Evolutionary conservation across 2,329 filamentous ascomycete genomes (phyloP).

Genomic region (Incumbomyces delicatus): DNA sequence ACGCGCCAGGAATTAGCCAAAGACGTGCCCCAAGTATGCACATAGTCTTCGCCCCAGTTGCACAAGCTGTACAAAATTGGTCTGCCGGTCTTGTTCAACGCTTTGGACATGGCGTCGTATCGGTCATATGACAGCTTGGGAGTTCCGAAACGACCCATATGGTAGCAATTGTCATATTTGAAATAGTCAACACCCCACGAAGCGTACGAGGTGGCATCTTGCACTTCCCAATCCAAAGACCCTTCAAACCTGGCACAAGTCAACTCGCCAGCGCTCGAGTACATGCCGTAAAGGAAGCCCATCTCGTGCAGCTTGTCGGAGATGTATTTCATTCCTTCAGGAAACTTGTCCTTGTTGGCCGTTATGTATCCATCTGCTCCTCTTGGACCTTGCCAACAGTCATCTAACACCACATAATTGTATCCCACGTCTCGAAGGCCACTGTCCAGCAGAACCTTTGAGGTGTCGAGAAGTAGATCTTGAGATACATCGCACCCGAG

Average conservation of each 20-base stretch:
- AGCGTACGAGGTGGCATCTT: constrained; percentile 45
- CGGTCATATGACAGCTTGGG: constrained; percentile 36
- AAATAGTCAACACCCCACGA: constrained; percentile 40
- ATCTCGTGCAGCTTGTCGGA: constrained; percentile 39
- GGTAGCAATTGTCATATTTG: constrained; percentile 47
- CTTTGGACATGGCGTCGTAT: constrained; percentile 39
- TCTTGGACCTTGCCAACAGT: constrained; percentile 43
- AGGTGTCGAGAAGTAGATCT: constrained; percentile 37
- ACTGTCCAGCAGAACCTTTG: constrained; percentile 34
- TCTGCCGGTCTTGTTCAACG: constrained; percentile 37
- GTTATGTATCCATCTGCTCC: constrained; percentile 35
- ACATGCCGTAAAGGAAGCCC: constrained; percentile 46
- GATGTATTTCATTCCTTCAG: constrained; percentile 39
- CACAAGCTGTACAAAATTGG: constrained; percentile 39
- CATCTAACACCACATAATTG: constrained; percentile 44
- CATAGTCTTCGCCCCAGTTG: constrained; percentile 44
- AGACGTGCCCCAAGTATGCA: constrained; percentile 38
- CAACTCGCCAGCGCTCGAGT: constrained; percentile 31
- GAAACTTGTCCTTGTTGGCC: constrained; percentile 34
- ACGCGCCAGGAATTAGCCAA: constrained; percentile 40
- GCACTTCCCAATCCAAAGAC: constrained; percentile 40
- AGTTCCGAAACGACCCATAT: constrained; percentile 41
- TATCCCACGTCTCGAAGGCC: constrained; percentile 42
- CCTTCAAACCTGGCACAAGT: constrained; percentile 30
- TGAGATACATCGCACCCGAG: constrained; percentile 41